Percentiles rank a stretch among this genome's conserved stretches.
These are phyloP conservation scores for Phytopythium helicoides DNA, from an alignment of 352 stramenopile species.

Conservation along the genomic window DNA sequence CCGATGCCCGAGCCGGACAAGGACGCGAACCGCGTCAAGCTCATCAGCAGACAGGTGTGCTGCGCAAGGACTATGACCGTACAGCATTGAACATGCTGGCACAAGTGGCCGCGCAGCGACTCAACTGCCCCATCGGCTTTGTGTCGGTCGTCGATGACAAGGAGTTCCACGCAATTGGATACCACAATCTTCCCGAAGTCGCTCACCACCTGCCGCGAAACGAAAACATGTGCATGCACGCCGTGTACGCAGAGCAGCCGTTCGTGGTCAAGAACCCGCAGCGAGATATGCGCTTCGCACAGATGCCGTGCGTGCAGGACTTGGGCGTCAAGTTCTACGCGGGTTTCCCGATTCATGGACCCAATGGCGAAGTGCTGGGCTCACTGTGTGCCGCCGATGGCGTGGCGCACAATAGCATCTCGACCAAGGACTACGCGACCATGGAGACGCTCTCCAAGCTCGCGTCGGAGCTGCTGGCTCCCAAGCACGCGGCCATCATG, in stretches of 20 bases:
- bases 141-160: slow-evolving; percentile 55
- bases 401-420: slow-evolving; percentile 46
- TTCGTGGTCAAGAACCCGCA: slow-evolving; percentile 64
- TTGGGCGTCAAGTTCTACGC: slow-evolving; percentile 63
- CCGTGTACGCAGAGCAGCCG: slow-evolving; percentile 55
- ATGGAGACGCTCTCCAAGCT: slow-evolving; percentile 59
- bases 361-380: slow-evolving; percentile 44
- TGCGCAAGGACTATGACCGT: slow-evolving; percentile 39
- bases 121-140: slow-evolving; percentile 58
- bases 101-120: slow-evolving; percentile 44
- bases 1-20: slow-evolving; percentile 34
- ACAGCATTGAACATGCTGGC: slow-evolving; percentile 51
- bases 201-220: slow-evolving; percentile 31
- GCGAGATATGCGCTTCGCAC: slow-evolving; percentile 58
- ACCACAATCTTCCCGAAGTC: slow-evolving; percentile 34
- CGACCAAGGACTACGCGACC: slow-evolving; percentile 64
- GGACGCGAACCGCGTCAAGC: slow-evolving; percentile 36
- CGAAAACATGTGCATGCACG: slow-evolving; percentile 59
- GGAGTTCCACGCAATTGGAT: slow-evolving; percentile 47
- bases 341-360: slow-evolving; percentile 45
- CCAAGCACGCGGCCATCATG: slow-evolving; percentile 15
- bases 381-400: slow-evolving; percentile 42
- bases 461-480: slow-evolving; percentile 32
- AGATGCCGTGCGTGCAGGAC: slow-evolving; percentile 45
- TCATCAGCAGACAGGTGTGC: slow-evolving; percentile 46